Evolutionary conservation across 2,329 filamentous ascomycete species (phyloP).

Genomic region (Huntiella savannae): DNA sequence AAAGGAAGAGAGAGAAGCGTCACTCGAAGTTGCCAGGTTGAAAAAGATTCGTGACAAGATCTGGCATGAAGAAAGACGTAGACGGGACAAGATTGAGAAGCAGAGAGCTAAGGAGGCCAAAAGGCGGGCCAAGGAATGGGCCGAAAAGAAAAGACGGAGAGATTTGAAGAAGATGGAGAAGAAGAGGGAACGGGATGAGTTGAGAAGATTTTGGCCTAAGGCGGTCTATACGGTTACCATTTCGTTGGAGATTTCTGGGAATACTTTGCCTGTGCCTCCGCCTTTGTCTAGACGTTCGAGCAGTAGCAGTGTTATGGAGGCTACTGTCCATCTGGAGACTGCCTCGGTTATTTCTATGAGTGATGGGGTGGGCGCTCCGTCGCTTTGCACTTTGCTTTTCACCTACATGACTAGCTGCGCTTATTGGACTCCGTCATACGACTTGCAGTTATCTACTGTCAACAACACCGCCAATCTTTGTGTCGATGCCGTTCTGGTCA

Average conservation of each 20-base stretch:
- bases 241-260: slow-evolving; percentile 26
- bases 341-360: neutral
- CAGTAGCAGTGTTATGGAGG: slow-evolving; percentile 31
- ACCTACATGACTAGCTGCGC: slow-evolving; percentile 40
- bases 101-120: neutral
- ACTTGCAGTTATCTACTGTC: slow-evolving; percentile 39
- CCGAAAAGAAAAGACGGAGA: neutral
- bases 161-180: neutral
- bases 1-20: slow-evolving; percentile 13
- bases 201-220: slow-evolving; percentile 30
- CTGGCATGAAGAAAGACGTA: neutral
- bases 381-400: slow-evolving; percentile 22
- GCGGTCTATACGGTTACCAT: slow-evolving; percentile 30
- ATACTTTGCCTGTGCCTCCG: slow-evolving; percentile 19
- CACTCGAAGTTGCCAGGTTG: neutral
- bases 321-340: slow-evolving; percentile 14
- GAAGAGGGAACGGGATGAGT: slow-evolving; percentile 21
- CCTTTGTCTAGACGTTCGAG: slow-evolving; percentile 30
- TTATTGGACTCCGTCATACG: slow-evolving; percentile 42
- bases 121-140: neutral
- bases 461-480: slow-evolving; percentile 31
- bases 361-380: neutral
- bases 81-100: neutral
- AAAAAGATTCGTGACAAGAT: neutral
- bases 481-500: slow-evolving; percentile 44